Percentiles rank a stretch among this genome's conserved stretches.
Evolutionary conservation across 306 rosid species (phyloP).

Genomic region (Vigna mungo): DNA sequence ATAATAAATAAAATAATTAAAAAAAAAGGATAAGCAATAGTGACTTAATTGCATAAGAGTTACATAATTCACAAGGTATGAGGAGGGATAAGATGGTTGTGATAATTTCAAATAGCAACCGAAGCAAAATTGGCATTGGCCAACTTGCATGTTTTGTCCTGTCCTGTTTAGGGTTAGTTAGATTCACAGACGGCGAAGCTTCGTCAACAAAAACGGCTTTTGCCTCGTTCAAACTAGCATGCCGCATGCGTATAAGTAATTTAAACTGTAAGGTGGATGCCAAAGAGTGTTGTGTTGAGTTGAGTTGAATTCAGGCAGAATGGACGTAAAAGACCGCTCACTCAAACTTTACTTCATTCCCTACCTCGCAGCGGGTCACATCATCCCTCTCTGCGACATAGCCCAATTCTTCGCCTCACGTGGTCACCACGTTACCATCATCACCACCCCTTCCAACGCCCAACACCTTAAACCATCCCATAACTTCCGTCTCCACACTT

Average conservation of each 20-base stretch:
- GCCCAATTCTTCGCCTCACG: slow-evolving; percentile 49
- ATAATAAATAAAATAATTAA: no score
- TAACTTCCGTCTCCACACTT: slow-evolving; percentile 5
- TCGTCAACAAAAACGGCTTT: not conserved
- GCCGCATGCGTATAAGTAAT: no score
- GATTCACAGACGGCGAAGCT: no score
- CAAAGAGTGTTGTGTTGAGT: not conserved
- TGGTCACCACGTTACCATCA: slow-evolving; percentile 51
- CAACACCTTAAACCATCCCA: slow-evolving; percentile 13
- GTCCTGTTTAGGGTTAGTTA: no score
- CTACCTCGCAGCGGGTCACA: slow-evolving; percentile 46
- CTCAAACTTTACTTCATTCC: slow-evolving; percentile 54
- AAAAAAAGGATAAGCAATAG: no score
- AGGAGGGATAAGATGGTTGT: no score
- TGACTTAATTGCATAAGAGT: no score
- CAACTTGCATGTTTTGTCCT: no score
- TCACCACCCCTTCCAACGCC: slow-evolving; percentile 53
- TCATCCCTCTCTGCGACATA: slow-evolving; percentile 51
- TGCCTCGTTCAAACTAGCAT: not conserved
- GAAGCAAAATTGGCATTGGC: no score
- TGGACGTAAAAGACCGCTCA: slow-evolving; percentile 28
- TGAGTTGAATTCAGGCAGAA: not conserved
- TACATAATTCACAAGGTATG: no score
- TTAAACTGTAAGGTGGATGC: not conserved
- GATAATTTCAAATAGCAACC: no score